Evolutionary conservation across 345 rosid species (phyloP).

Genomic region (Dimocarpus longan): DNA sequence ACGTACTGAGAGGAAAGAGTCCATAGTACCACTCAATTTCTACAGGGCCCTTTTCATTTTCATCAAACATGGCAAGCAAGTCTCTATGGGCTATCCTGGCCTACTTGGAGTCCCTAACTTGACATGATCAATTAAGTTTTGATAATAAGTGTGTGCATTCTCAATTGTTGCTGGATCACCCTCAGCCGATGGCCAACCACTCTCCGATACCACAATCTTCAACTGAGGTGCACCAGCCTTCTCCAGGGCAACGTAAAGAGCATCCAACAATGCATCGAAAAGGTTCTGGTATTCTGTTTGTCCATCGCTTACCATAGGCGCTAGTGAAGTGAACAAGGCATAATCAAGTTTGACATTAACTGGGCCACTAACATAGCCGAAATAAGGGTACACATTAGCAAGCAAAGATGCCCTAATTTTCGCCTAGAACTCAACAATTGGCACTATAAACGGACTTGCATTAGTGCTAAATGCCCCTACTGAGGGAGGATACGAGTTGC

Average conservation of each 20-base stretch:
- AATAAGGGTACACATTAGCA: conserved; percentile 37
- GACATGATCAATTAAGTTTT: conserved; percentile 31
- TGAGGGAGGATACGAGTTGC: conserved; percentile 36
- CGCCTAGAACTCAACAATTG: conserved; percentile 16
- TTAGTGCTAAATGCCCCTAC: conserved; percentile 12
- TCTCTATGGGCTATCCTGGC: conserved; percentile 31
- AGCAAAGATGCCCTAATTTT: conserved; percentile 33
- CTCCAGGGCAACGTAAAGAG: conserved; percentile 34
- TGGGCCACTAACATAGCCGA: conserved; percentile 20
- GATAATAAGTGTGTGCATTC: conserved; percentile 32
- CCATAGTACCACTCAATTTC: conserved; percentile 35
- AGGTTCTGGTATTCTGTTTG: conserved; percentile 24
- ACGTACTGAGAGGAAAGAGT: conserved; percentile 33
- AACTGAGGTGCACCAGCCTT: conserved; percentile 16
- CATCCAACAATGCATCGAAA: conserved; percentile 37
- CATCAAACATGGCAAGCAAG: conserved; percentile 48
- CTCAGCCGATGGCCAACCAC: conserved; percentile 39
- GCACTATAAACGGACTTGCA: conserved; percentile 25
- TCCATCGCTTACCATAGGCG: conserved; percentile 26
- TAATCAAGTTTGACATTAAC: conserved; percentile 13
- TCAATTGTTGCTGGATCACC: conserved; percentile 18
- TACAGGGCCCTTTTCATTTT: conserved; percentile 24
- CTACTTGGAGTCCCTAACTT: conserved; percentile 40
- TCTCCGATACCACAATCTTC: conserved; percentile 32
- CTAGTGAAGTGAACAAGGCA: conserved; percentile 30